Conservation (phyloP, 2,329 filamentous ascomycete genomes). For the Amauroascus niger region DNA sequence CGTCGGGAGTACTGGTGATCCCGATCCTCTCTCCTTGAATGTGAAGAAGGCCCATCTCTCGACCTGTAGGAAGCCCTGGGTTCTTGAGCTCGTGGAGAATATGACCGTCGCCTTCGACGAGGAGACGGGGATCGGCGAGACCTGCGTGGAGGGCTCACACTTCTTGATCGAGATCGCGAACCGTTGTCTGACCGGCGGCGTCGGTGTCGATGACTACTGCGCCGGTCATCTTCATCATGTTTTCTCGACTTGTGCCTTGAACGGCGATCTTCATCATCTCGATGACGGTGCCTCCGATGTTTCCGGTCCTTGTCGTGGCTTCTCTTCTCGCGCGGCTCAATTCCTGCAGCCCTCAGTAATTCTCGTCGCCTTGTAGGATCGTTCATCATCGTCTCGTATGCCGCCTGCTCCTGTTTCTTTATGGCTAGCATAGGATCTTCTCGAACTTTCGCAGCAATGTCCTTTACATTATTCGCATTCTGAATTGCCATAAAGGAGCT, state of each 20-base stretch:
- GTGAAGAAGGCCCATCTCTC: constrained; percentile 25
- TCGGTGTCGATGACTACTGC: constrained; percentile 23
- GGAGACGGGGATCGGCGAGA: constrained; percentile 19
- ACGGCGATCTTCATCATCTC: constrained; percentile 17
- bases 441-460: constrained; percentile 75
- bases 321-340: constrained; percentile 27
- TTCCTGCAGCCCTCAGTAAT: constrained; percentile 48
- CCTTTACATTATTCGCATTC: constrained; percentile 62
- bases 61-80: constrained; percentile 33
- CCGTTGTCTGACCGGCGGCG: constrained; percentile 38
- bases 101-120: constrained; percentile 19
- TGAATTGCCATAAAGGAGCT: constrained; percentile 53
- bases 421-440: constrained; percentile 89
- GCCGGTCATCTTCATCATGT: constrained; percentile 21
- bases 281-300: constrained; percentile 28
- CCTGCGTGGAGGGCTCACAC: constrained; percentile 14
- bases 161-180: constrained; percentile 37
- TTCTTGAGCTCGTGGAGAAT: constrained; percentile 18
- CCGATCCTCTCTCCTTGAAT: constrained; percentile 24
- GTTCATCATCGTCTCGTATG: constrained; percentile 52
- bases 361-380: constrained; percentile 46
- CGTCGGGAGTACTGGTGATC: constrained; percentile 23
- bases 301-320: constrained; percentile 41
- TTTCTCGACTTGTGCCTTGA: constrained; percentile 20
- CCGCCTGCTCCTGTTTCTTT: constrained; percentile 79